phyloP scores from a whole-genome alignment of 73 alveolate genomes.

The Urostyla sp. region DNA sequence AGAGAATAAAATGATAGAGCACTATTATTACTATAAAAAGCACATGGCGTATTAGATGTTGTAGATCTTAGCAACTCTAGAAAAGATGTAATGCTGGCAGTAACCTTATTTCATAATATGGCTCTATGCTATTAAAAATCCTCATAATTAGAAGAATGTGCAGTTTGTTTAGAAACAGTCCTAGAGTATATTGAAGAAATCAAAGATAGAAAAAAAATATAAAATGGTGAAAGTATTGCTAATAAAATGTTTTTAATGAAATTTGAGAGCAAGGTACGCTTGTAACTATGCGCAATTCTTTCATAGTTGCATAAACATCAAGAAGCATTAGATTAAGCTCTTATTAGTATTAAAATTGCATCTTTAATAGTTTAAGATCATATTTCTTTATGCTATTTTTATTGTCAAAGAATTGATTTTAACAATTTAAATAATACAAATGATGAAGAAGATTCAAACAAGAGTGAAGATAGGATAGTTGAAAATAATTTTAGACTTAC shows the following conservation, averaged over 20 bases:
- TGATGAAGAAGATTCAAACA: neutral
- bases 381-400: slow-evolving; percentile 32
- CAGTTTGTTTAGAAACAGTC: slow-evolving; percentile 42
- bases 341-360: slow-evolving; percentile 18
- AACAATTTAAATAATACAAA: neutral
- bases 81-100: slow-evolving; percentile 44
- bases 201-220: neutral
- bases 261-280: slow-evolving; percentile 31
- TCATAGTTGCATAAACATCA: slow-evolving; percentile 47
- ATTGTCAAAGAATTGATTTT: slow-evolving; percentile 39
- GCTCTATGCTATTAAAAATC: slow-evolving; percentile 56
- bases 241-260: slow-evolving; percentile 37
- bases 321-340: slow-evolving; percentile 46
- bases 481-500: neutral
- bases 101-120: slow-evolving; percentile 39
- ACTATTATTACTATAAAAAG: slow-evolving; percentile 54
- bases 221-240: slow-evolving; percentile 9
- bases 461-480: neutral
- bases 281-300: slow-evolving; percentile 56
- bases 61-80: slow-evolving; percentile 8
- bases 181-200: slow-evolving; percentile 32
- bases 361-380: slow-evolving; percentile 13
- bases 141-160: slow-evolving; percentile 48
- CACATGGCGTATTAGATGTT: slow-evolving; percentile 70
- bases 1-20: slow-evolving; percentile 69